phyloP scores from a whole-genome alignment of 2,329 filamentous ascomycete species.

The Keithomyces neogunnii region DNA sequence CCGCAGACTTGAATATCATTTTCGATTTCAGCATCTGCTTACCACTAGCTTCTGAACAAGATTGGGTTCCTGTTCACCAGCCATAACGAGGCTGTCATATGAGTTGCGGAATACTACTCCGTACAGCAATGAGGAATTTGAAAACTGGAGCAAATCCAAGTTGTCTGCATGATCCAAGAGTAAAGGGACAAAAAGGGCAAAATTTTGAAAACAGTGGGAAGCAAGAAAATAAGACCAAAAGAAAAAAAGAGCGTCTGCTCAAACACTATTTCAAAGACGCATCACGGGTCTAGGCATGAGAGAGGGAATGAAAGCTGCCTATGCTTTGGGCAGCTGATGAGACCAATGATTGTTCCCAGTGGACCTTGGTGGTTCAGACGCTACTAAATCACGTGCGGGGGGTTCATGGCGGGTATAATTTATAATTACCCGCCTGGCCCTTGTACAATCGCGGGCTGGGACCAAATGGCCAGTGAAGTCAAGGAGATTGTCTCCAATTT shows the following conservation, averaged over 20 bases:
- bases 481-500: no score
- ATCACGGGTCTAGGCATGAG: background rate
- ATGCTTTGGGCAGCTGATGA: no score
- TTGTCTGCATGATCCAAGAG: background rate
- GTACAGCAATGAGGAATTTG: background rate
- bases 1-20: background rate
- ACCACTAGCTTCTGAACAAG: slow-evolving; percentile 21
- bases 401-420: no score
- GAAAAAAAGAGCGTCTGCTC: background rate
- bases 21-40: slow-evolving; percentile 10
- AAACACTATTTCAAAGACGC: background rate
- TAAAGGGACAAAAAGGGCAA: background rate
- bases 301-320: background rate
- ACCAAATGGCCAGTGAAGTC: no score
- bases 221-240: background rate
- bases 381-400: no score
- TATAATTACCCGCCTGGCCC: no score
- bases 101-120: background rate
- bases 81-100: slow-evolving; percentile 12
- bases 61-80: slow-evolving; percentile 13
- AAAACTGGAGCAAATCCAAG: background rate
- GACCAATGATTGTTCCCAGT: no score
- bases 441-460: no score
- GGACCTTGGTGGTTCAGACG: no score
- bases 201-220: background rate